Evolutionary conservation across 1,284 basidiomycete genomes (phyloP).

Genomic region (Cryptococcus jaspeensis): DNA sequence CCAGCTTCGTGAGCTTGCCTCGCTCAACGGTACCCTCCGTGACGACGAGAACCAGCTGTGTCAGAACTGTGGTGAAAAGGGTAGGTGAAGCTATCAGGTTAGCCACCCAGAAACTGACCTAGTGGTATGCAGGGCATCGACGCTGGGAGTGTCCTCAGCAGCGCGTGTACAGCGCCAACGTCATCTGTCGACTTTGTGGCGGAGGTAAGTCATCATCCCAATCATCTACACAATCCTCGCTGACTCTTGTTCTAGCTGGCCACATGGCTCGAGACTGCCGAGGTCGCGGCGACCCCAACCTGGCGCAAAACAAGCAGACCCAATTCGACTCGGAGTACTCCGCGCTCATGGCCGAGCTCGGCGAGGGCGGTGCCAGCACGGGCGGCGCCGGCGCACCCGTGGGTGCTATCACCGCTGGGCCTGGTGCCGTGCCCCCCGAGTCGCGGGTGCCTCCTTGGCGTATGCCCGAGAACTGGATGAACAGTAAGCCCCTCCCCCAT

Average conservation of each 20-base stretch:
- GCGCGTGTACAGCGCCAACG: slow-evolving; percentile 93
- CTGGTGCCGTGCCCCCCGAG: slow-evolving; percentile 23
- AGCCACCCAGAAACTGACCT: slow-evolving; percentile 1
- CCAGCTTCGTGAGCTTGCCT: slow-evolving; percentile 95
- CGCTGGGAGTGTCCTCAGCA: slow-evolving; percentile 97
- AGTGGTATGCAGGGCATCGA: slow-evolving; percentile 59
- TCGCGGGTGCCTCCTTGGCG: slow-evolving; percentile 54
- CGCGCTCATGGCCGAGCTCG: slow-evolving; percentile 95
- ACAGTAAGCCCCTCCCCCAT: slow-evolving; percentile 26
- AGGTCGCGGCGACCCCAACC: slow-evolving; percentile 54
- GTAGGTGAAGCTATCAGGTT: slow-evolving; percentile 22
- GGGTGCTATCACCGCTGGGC: slow-evolving; percentile 33
- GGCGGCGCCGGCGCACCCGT: slow-evolving; percentile 38
- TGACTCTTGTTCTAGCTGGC: slow-evolving; percentile 53
- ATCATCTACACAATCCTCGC: neutral
- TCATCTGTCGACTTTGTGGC: slow-evolving; percentile 94
- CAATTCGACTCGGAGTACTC: slow-evolving; percentile 95
- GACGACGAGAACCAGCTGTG: slow-evolving; percentile 99
- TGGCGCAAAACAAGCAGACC: slow-evolving; percentile 51
- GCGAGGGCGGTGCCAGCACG: slow-evolving; percentile 64
- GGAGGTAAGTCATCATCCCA: slow-evolving; percentile 55
- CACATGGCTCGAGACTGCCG: slow-evolving; percentile 97
- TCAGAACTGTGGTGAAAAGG: slow-evolving; percentile 87
- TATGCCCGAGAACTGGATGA: slow-evolving; percentile 54
- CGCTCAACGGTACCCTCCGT: slow-evolving; percentile 95